Conservation (phyloP, 768 basidiomycete genomes). For the Mycena amicta region DNA sequence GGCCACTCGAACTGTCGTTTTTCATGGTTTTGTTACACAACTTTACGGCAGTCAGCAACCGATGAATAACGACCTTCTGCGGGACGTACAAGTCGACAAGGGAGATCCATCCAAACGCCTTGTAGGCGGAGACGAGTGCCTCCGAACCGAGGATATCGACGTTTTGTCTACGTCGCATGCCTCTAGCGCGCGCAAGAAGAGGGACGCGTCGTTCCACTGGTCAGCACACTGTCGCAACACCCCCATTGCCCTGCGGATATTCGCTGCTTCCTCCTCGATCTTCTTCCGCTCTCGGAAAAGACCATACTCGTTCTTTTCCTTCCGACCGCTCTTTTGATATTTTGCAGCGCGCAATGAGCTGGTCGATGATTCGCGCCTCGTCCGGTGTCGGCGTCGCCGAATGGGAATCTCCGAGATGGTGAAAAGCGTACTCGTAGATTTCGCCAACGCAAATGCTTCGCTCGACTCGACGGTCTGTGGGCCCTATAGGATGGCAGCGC, state of each 20-base stretch:
- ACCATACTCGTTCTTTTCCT: not conserved
- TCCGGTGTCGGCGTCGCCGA: not conserved
- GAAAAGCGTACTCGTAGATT: not conserved
- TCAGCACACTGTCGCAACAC: conserved; percentile 20
- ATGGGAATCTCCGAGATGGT: not conserved
- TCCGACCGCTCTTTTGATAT: not conserved
- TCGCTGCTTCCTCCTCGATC: not conserved
- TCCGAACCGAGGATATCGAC: conserved; percentile 14
- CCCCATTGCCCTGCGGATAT: not conserved
- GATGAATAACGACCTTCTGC: not conserved
- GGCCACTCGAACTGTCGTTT: conserved; percentile 13
- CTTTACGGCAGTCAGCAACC: not conserved
- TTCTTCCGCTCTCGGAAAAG: too few species aligned
- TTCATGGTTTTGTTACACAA: conserved; percentile 4
- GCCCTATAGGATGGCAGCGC: not conserved
- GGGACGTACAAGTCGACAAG: conserved; percentile 19
- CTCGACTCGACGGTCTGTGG: not conserved
- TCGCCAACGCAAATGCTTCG: not conserved
- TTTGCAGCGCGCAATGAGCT: not conserved
- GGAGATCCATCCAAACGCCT: conserved; percentile 19
- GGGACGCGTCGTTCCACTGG: conserved; percentile 18
- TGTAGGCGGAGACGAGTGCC: conserved; percentile 23
- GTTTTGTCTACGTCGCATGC: conserved; percentile 17
- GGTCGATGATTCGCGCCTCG: not conserved
- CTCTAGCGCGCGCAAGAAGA: conserved; percentile 11